A percentile compares a stretch with the other conserved stretches of the same genome.
phyloP scores from a whole-genome alignment of 2,329 filamentous ascomycete species.

The Thielaviopsis musarum region DNA sequence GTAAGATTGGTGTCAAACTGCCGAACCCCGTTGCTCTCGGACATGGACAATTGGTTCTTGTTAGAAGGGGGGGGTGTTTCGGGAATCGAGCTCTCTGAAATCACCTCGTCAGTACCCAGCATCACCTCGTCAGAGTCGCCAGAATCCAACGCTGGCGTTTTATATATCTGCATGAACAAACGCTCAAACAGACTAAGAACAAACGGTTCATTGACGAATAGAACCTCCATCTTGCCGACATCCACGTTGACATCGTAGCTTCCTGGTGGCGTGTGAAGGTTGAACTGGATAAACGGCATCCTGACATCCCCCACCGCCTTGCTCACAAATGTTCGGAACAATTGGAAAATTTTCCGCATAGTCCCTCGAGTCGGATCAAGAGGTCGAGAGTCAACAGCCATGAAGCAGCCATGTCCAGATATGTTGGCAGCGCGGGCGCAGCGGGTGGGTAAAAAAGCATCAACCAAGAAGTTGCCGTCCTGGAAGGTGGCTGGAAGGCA shows the following conservation, averaged over 20 bases:
- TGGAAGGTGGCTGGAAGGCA: conserved; percentile 29
- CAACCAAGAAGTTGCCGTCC: conserved; percentile 23
- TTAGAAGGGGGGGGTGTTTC: not conserved
- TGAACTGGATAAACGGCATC: conserved; percentile 47
- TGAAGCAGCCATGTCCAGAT: conserved; percentile 33
- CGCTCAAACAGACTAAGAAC: conserved; percentile 29
- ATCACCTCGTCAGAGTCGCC: not conserved
- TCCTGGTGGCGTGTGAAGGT: conserved; percentile 41
- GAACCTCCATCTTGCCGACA: conserved; percentile 52
- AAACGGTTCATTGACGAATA: conserved; percentile 41
- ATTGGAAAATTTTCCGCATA: conserved; percentile 38
- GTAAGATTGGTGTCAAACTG: not conserved
- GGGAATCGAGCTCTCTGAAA: not conserved
- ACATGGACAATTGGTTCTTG: not conserved
- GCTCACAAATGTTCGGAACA: conserved; percentile 35
- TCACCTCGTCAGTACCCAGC: not conserved
- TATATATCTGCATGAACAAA: conserved; percentile 27
- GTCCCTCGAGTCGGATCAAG: conserved; percentile 37
- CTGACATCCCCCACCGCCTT: conserved; percentile 19
- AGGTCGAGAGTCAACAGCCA: conserved; percentile 54
- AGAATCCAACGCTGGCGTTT: not conserved
- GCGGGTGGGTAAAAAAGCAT: conserved; percentile 40
- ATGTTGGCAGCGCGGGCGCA: conserved; percentile 28
- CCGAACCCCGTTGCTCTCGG: not conserved
- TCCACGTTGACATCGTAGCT: conserved; percentile 60